Percentiles rank a stretch among this genome's conserved stretches.
Conservation (phyloP, 2,329 filamentous ascomycete genomes). For the Colletotrichum sp. region DNA sequence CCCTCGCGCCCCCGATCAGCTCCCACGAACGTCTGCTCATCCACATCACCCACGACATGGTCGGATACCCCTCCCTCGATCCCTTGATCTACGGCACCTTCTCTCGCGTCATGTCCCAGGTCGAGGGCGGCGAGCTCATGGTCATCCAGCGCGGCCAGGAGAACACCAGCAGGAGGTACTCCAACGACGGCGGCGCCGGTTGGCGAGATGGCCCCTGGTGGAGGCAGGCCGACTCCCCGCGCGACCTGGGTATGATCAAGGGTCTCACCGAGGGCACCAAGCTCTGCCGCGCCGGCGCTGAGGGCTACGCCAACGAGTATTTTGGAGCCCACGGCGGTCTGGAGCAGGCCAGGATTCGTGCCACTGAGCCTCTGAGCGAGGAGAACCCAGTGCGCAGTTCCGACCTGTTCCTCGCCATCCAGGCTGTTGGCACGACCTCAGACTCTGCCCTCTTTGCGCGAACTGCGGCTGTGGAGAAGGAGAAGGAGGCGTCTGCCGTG, state of each 20-base stretch:
- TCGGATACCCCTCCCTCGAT: conserved; percentile 92
- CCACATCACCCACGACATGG: conserved; percentile 94
- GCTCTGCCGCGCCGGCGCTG: conserved; percentile 86
- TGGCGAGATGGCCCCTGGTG: conserved; percentile 99
- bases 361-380: conserved; percentile 79
- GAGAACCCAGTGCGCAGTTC: conserved; percentile 89
- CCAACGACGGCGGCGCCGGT: conserved; percentile 63
- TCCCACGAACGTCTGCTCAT: conserved; percentile 97
- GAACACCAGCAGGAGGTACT: conserved; percentile 71
- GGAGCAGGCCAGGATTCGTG: conserved; percentile 78
- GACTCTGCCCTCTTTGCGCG: conserved; percentile 73
- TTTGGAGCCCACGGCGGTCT: conserved; percentile 80
- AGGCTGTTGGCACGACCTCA: conserved; percentile 74
- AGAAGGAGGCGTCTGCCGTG: conserved; percentile 58
- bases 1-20: conserved; percentile 92
- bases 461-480: conserved; percentile 55
- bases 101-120: conserved; percentile 96
- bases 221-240: conserved; percentile 71
- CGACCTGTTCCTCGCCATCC: conserved; percentile 94
- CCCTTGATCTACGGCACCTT: conserved; percentile 92
- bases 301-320: conserved; percentile 86
- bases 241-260: conserved; percentile 80
- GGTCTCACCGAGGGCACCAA: conserved; percentile 89
- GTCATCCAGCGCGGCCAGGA: conserved; percentile 95
- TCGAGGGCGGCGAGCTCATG: conserved; percentile 93